These are phyloP conservation scores for Calonectria ilicicola DNA, from an alignment of 2,329 filamentous ascomycete genomes.

Conservation along the genomic window DNA sequence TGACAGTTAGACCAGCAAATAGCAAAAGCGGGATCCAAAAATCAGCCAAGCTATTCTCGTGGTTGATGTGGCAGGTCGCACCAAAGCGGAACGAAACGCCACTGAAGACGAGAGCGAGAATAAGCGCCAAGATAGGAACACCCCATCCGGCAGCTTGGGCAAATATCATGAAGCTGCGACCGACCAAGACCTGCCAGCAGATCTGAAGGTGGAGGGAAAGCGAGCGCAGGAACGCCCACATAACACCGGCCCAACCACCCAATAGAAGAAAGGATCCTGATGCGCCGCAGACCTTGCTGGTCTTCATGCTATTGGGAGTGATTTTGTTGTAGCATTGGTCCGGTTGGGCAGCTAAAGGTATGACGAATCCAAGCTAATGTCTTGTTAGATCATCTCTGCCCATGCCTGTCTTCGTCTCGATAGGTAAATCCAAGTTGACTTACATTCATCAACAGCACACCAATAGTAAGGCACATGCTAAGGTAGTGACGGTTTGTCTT, in stretches of 20 bases:
- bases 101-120: slow-evolving; percentile 83
- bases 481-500: slow-evolving; percentile 94
- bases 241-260: slow-evolving; percentile 84
- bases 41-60: slow-evolving; percentile 82
- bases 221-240: slow-evolving; percentile 93
- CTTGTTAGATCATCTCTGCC: slow-evolving; percentile 30
- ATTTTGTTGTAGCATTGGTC: slow-evolving; percentile 89
- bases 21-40: slow-evolving; percentile 92
- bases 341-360: slow-evolving; percentile 83
- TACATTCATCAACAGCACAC: slow-evolving; percentile 83
- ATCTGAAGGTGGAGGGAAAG: slow-evolving; percentile 96
- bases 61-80: slow-evolving; percentile 93
- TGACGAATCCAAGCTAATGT: slow-evolving; percentile 84
- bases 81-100: slow-evolving; percentile 97
- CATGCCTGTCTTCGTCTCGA: background rate
- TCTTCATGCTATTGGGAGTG: slow-evolving; percentile 93
- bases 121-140: slow-evolving; percentile 80
- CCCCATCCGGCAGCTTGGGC: slow-evolving; percentile 87
- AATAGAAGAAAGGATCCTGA: slow-evolving; percentile 89
- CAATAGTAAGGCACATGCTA: slow-evolving; percentile 85
- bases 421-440: slow-evolving; percentile 51
- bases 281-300: slow-evolving; percentile 83
- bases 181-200: slow-evolving; percentile 94
- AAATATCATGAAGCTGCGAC: slow-evolving; percentile 88
- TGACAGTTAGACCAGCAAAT: slow-evolving; percentile 79